Conservation (phyloP, 257 asterid species). For the Nicotiana tabacum region DNA sequence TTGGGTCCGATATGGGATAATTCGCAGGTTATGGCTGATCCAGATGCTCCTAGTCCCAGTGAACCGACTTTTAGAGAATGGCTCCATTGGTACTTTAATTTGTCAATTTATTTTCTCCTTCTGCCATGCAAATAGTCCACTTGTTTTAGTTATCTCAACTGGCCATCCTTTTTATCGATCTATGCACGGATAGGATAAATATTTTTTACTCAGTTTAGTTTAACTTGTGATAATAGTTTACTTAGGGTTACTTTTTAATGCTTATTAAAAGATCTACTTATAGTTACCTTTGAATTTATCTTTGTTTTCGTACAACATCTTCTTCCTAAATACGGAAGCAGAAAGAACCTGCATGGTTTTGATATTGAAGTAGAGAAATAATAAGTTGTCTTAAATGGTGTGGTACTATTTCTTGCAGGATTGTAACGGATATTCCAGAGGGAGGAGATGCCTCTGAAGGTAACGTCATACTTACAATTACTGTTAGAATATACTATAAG, state of each 20-base stretch:
- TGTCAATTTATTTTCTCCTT: neutral
- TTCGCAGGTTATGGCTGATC: slow-evolving; percentile 52
- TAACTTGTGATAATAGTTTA: no score
- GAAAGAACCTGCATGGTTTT: no score
- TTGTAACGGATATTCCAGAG: slow-evolving; percentile 42
- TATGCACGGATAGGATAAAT: no score
- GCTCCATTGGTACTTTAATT: slow-evolving; percentile 41
- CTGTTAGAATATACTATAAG: no score
- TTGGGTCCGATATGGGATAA: neutral
- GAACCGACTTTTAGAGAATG: slow-evolving; percentile 51
- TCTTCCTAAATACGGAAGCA: no score
- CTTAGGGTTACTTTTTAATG: no score
- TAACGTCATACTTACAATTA: neutral
- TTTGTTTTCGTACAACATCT: no score
- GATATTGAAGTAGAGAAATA: neutral
- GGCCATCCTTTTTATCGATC: no score
- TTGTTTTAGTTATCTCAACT: no score
- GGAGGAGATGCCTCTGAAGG: slow-evolving; percentile 39
- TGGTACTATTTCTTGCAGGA: slow-evolving; percentile 25
- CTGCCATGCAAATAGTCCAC: neutral
- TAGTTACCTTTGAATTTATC: no score
- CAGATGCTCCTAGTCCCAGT: slow-evolving; percentile 59
- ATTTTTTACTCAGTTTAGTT: no score
- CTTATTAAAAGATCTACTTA: no score
- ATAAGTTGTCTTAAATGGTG: neutral